Percentiles rank a stretch among this genome's conserved stretches.
These are phyloP conservation scores for Ziziphus jujuba DNA, from an alignment of 306 rosid genomes.

Conservation along the genomic window DNA sequence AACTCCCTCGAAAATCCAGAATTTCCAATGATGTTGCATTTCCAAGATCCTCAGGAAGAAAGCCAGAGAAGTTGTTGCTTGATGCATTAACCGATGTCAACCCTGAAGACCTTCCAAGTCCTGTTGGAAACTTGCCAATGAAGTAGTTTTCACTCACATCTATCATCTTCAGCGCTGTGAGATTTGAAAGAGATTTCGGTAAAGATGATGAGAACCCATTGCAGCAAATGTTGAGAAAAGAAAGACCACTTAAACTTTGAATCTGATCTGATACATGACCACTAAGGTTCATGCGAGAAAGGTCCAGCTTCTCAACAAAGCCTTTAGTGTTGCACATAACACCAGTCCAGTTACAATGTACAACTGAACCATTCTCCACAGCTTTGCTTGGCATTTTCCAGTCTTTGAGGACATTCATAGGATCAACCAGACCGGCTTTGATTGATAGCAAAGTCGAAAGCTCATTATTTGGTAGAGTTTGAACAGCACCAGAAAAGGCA, in stretches of 20 bases:
- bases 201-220: constrained; percentile 57
- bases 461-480: constrained; percentile 41
- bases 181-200: constrained; percentile 55
- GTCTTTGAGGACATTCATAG: constrained; percentile 50
- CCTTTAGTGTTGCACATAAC: constrained; percentile 64
- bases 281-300: constrained; percentile 78
- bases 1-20: constrained; percentile 83
- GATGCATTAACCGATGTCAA: constrained; percentile 67
- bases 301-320: constrained; percentile 61
- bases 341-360: constrained; percentile 76
- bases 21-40: constrained; percentile 62
- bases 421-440: constrained; percentile 60
- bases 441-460: constrained; percentile 51
- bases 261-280: constrained; percentile 59
- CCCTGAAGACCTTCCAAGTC: constrained; percentile 59
- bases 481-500: constrained; percentile 37
- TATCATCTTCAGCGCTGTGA: constrained; percentile 56
- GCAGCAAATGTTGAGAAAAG: constrained; percentile 55
- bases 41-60: constrained; percentile 78
- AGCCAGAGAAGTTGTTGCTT: constrained; percentile 71
- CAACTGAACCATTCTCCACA: constrained; percentile 14
- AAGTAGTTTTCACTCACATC: constrained; percentile 85
- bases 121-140: constrained; percentile 63
- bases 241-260: constrained; percentile 50
- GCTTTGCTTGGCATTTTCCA: constrained; percentile 50